Percentiles rank a stretch among this genome's conserved stretches.
Conservation (phyloP, 805 yeast genomes). For the Saccharomycopsis schoenii region DNA sequence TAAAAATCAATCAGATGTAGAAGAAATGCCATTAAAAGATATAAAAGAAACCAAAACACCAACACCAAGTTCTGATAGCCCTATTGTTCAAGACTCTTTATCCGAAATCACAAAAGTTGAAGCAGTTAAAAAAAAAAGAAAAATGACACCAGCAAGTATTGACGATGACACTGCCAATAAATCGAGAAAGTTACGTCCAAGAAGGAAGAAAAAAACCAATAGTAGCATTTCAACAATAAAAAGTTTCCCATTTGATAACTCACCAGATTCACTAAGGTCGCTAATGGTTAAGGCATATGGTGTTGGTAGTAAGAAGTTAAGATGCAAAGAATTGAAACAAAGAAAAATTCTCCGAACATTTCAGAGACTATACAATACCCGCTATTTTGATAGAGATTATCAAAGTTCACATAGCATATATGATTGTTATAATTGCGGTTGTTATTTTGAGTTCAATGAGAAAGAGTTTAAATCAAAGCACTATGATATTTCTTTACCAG, state of each 20-base stretch:
- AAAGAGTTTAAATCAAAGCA: neutral
- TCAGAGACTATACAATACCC: constrained; percentile 20
- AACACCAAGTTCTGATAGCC: neutral
- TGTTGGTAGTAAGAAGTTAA: neutral
- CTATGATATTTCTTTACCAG: constrained; percentile 4
- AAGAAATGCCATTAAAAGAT: neutral
- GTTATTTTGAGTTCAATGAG: constrained; percentile 19
- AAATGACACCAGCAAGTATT: neutral
- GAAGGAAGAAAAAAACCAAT: neutral
- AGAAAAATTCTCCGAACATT: constrained; percentile 20
- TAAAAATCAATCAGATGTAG: neutral
- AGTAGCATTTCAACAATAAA: constrained; percentile 8
- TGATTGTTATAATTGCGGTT: constrained; percentile 26
- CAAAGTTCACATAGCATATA: constrained; percentile 13
- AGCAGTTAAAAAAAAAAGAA: neutral
- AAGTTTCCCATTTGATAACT: constrained; percentile 12
- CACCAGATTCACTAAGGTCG: constrained; percentile 19
- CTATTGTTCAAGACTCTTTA: neutral
- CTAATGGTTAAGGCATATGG: neutral
- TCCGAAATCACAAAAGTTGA: neutral
- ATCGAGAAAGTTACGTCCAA: neutral
- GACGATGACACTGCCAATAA: neutral
- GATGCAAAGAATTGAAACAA: constrained; percentile 28
- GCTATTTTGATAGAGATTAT: constrained; percentile 15
- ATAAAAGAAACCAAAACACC: neutral